Evolutionary conservation across 352 stramenopile genomes (phyloP), one percentile per base, ranked within the genome.

Genomic region (Globisporangium abappressorium): DNA sequence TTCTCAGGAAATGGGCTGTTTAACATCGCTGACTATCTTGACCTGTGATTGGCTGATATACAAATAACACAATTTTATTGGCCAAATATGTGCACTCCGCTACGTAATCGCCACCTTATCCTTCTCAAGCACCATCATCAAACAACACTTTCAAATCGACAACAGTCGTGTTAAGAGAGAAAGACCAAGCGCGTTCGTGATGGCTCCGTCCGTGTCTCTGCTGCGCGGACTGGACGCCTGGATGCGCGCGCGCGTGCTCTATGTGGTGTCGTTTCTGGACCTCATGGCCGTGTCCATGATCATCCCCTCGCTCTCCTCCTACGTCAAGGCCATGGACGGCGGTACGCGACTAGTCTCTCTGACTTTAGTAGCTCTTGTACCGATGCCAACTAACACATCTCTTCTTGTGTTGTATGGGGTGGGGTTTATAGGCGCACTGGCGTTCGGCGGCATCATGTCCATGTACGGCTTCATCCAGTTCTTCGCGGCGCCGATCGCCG

Each of bases 401-500:
- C 41, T 47, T 5, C 41, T 20, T n/a, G 15, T 8, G 41, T n/a
- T 47, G 36, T 18, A 43, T 43, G 36, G 12, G 11, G 14, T 43
- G 36, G 12, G 11, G 14, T 18, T 43, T 43, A 11, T 64, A 80
- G 75, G 79, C 57, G 82, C 84, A 51, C 43, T 94, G 22, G 65
- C 76, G 34, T 91, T 94, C 61, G 87, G 87, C 18, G 79, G 82
- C 62, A 85, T 94, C 75, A 91, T 92, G 78, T 92, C 84, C 53
- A 76, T 94, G 71, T 94, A 94, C 75, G 87, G 87, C 56, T 85
- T 91, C 72, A 87, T 94, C 68, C 87, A 94, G 73, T 91, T 93
- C 69, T 88, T 93, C 74, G 85, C 84, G 18, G 82, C 86, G 30
- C 86, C 86, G 4, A 74, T 94, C 46, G 84, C 85, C 14, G 86